phyloP scores from a whole-genome alignment of 805 yeast species.

The Candida qinlingensis region DNA sequence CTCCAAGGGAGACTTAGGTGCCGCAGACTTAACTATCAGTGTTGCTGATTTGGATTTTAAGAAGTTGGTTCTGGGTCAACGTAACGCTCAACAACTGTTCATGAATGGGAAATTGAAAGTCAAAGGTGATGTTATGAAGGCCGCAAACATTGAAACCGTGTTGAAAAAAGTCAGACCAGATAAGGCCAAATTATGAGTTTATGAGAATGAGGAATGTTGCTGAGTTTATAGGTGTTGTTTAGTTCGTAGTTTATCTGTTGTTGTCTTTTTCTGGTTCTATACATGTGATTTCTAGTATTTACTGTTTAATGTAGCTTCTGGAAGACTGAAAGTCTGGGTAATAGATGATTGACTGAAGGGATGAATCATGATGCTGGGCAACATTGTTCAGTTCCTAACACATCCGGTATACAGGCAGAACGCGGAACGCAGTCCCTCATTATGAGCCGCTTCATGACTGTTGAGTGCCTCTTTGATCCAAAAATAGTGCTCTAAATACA shows the following conservation, averaged over 20 bases:
- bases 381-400: too few species aligned
- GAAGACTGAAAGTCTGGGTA: too few species aligned
- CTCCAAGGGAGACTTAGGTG: slow-evolving; percentile 40
- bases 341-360: too few species aligned
- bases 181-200: slow-evolving; percentile 37
- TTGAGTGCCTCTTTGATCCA: too few species aligned
- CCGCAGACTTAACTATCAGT: slow-evolving; percentile 59
- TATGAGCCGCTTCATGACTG: too few species aligned
- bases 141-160: slow-evolving; percentile 66
- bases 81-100: slow-evolving; percentile 79
- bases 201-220: not conserved
- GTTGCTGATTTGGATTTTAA: slow-evolving; percentile 66
- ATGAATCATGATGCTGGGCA: too few species aligned
- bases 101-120: slow-evolving; percentile 82
- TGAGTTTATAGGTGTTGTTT: not conserved
- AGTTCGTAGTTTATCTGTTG: not conserved
- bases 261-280: too few species aligned
- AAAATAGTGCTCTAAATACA: too few species aligned
- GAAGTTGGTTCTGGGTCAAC: slow-evolving; percentile 69
- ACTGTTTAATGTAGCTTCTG: too few species aligned
- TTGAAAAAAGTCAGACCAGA: slow-evolving; percentile 47
- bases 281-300: too few species aligned
- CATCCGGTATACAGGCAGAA: too few species aligned
- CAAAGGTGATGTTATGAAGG: slow-evolving; percentile 89
- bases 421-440: too few species aligned